phyloP scores from a whole-genome alignment of 202 grass and related monocot genomes.

The Brachypodium distachyon region DNA sequence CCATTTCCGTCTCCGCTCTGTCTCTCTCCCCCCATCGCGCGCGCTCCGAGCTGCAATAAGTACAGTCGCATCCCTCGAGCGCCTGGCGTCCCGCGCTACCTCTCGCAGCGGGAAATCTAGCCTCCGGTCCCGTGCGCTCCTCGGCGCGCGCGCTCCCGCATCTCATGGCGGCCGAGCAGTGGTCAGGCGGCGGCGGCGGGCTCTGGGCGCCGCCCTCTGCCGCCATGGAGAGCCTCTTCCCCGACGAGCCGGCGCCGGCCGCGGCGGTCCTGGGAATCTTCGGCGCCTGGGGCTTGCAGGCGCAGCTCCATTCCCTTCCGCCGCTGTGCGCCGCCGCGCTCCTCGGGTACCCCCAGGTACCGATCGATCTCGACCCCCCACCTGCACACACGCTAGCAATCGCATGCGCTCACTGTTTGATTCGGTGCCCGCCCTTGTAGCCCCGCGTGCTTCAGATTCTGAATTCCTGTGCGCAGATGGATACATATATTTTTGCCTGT shows the following conservation, averaged over 20 bases:
- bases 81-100: too few species aligned
- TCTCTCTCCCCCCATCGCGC: neutral
- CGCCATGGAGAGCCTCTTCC: conserved; percentile 8
- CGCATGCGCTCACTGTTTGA: neutral
- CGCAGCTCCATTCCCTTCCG: conserved; percentile 26
- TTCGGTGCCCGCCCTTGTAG: neutral
- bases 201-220: conserved; percentile 5
- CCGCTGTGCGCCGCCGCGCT: conserved; percentile 26
- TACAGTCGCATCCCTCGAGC: too few species aligned
- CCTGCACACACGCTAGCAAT: too few species aligned
- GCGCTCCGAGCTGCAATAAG: neutral
- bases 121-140: neutral
- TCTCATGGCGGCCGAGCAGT: neutral
- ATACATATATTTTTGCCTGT: neutral
- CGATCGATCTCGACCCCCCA: neutral
- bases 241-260: conserved; percentile 5
- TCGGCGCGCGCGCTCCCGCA: neutral
- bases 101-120: neutral
- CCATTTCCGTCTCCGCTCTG: neutral
- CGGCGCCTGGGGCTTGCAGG: conserved; percentile 29
- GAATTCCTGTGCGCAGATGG: neutral
- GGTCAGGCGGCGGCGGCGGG: neutral
- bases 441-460: neutral
- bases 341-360: conserved; percentile 10
- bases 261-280: conserved; percentile 38